These are phyloP conservation scores for Annona squamosa DNA, from an alignment of 164 flowering plant species.

Conservation along the genomic window DNA sequence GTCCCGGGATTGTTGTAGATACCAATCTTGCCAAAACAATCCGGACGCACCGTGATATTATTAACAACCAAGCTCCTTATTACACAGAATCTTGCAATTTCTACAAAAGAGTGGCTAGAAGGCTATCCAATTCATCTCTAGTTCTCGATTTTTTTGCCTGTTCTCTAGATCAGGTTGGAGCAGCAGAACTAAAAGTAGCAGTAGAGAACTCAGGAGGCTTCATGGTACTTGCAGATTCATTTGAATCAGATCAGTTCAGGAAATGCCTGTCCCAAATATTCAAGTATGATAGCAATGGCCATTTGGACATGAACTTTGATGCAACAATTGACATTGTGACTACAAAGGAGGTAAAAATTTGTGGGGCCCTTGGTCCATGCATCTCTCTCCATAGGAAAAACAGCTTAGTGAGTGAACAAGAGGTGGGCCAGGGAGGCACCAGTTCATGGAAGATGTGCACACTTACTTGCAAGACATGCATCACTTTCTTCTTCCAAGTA, in stretches of 20 bases:
- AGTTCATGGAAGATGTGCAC: slow-evolving; percentile 69
- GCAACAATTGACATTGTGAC: slow-evolving; percentile 74
- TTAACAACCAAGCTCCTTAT: slow-evolving; percentile 47
- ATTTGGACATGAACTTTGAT: slow-evolving; percentile 65
- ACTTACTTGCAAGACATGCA: slow-evolving; percentile 59
- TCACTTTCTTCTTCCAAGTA: slow-evolving; percentile 81
- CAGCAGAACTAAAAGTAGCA: slow-evolving; percentile 57
- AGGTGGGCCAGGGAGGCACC: slow-evolving; percentile 76
- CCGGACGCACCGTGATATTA: slow-evolving; percentile 67
- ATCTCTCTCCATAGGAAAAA: slow-evolving; percentile 56
- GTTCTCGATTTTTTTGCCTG: slow-evolving; percentile 88
- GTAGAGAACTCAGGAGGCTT: slow-evolving; percentile 85
- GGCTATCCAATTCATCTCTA: slow-evolving; percentile 58
- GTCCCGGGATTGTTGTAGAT: slow-evolving; percentile 76
- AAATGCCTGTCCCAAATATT: slow-evolving; percentile 68
- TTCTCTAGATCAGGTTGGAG: slow-evolving; percentile 93
- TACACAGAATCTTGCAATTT: slow-evolving; percentile 48
- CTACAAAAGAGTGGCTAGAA: slow-evolving; percentile 49
- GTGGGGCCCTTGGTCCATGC: slow-evolving; percentile 92
- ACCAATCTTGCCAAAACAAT: slow-evolving; percentile 54
- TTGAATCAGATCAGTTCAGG: slow-evolving; percentile 66
- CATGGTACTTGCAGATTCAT: slow-evolving; percentile 73
- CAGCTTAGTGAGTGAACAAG: slow-evolving; percentile 51
- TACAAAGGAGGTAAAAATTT: slow-evolving; percentile 61
- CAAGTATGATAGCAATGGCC: slow-evolving; percentile 48